These are phyloP conservation scores for Phytophthora palmivora DNA, from an alignment of 352 stramenopile species.

Conservation along the genomic window DNA sequence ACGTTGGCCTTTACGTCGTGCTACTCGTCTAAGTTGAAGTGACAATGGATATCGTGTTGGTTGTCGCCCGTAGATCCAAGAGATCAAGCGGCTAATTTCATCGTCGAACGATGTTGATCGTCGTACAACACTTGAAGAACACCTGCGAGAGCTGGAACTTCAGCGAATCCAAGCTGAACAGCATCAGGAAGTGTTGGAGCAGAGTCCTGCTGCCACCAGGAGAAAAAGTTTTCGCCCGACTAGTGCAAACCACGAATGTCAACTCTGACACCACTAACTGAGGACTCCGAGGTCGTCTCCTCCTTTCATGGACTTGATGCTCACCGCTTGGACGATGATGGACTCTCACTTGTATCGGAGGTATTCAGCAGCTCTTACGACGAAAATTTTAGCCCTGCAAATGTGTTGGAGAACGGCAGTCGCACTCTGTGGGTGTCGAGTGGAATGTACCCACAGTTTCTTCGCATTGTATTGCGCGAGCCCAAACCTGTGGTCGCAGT, in stretches of 20 bases:
- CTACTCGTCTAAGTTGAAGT: not conserved
- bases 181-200: constrained; percentile 14
- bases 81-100: constrained; percentile 82
- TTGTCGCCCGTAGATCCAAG: constrained; percentile 55
- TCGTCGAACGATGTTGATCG: constrained; percentile 71
- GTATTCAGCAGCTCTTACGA: constrained; percentile 77
- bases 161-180: constrained; percentile 55
- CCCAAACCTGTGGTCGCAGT: constrained; percentile 58
- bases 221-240: constrained; percentile 78
- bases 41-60: constrained; percentile 5
- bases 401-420: constrained; percentile 62
- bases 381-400: constrained; percentile 49
- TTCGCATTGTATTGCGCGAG: constrained; percentile 68
- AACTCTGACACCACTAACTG: constrained; percentile 59
- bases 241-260: constrained; percentile 69
- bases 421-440: constrained; percentile 73
- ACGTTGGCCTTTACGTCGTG: not conserved
- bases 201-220: constrained; percentile 11
- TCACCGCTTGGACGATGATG: constrained; percentile 45
- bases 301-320: constrained; percentile 53
- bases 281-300: constrained; percentile 68
- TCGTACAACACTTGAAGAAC: constrained; percentile 65
- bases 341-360: constrained; percentile 56
- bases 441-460: constrained; percentile 78
- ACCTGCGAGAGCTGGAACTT: constrained; percentile 71